Evolutionary conservation across 2,329 filamentous ascomycete species (phyloP), one percentile per base, ranked within the genome.

Genomic region (Aspergillus ibericus): DNA sequence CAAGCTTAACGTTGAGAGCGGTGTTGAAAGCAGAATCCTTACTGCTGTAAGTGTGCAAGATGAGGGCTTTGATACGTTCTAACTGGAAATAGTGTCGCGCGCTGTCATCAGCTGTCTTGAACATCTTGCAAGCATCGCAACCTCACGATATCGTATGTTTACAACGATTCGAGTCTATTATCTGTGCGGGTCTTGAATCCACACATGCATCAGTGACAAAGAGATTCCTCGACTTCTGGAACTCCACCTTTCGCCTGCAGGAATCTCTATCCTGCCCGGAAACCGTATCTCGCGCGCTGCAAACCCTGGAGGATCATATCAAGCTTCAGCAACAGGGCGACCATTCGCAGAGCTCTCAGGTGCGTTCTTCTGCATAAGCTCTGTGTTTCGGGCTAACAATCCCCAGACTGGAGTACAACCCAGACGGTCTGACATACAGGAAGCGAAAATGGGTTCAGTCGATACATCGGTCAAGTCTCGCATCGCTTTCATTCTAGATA

Each of bases 161-260:
- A 77, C 61, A 86, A 74, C 72, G 80, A 69, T 68, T 87, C 4
- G 80, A 83, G 48, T 60, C 67, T 5, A 69, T 88, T 6, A 71
- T 88, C 9, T 74, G 79, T 29, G 77, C 83, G 49, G 82, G 82
- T 1, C 79, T 88, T 27, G 70, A 78, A 20, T 86, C 83, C 46
- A 77, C 77, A 5, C 80, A 83, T 62, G 78, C 75, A 48, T 73
- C 71, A 3, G 78, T 83, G 9, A 79, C 81, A 10, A 83, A 83
- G 47, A 70, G 70, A 3, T 82, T 85, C 1, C 79, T 87, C 25
- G 69, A 74, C 15, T 80, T 83, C 61, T 97, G 92, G 92, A 93
- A 92, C 64, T 71, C 75, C 0, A 83, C 87, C 0, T 92, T 91
- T 68, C 86, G 86, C 18, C 77, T 82, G 15, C 81, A 84, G 38